Evolutionary conservation across 306 rosid genomes (phyloP), one percentile per base, ranked within the genome.

Genomic region (Rubus idaeus): DNA sequence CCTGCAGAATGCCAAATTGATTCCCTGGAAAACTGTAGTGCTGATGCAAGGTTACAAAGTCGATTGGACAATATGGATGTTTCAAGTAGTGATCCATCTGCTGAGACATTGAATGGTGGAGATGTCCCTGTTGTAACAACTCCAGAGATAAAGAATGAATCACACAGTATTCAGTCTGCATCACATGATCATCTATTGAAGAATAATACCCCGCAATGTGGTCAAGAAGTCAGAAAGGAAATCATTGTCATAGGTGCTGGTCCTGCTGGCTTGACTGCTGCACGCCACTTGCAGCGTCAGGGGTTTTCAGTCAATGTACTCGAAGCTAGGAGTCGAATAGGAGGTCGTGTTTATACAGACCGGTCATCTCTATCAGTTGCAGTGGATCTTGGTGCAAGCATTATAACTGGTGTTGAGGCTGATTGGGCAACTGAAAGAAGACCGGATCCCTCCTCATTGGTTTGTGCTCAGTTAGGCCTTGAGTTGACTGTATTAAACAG

Each of bases 301-400:
- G 99, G 98, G 58, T 91, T 93, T 86, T 35, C 81, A 71, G 97
- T 96, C 47, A 87, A 87, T 62, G 77, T 96, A 53, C 88, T 96
- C 69, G 99, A 96, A 86, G 99, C 90, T 70, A 93, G 99, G 91
- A 91, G 73, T 78, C 91, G 99, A 77, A 83, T 91, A 66, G 99
- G 99, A 52, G 99, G 99, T 45, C 98, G 99, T 67, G 99, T 96
- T 67, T 88, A 83, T 82, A 96, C 99, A 55, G 99, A 96, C 71
- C 88, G 67, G 78, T 86, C 93, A 60, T 88, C 99, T 61, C 90
- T 96, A 74, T 96, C 99, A 78, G 99, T 96, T 76, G 98, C 97
- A 4, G 99, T 96, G 68, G 99, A 96, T 90, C 98, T 96, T 77
- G 99, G 99, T 75, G 99, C 99, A 75, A 96, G 99, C 90, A 96